These are phyloP conservation scores for Hamamelis virginiana DNA, from an alignment of 164 flowering plant species.

Conservation along the genomic window DNA sequence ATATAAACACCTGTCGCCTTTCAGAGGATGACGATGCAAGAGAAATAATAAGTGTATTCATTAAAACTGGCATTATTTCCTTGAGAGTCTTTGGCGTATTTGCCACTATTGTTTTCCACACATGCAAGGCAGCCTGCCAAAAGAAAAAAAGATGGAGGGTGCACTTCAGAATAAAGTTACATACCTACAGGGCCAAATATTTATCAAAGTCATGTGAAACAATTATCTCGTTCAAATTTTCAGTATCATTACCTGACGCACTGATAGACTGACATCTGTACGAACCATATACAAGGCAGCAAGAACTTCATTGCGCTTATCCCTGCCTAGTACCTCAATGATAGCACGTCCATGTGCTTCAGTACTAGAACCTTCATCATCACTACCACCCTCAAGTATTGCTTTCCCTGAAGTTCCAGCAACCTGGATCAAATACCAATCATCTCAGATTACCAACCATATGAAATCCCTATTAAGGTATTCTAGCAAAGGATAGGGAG, in stretches of 20 bases:
- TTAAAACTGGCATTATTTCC: conserved; percentile 97
- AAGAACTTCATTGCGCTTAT: conserved; percentile 95
- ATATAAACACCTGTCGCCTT: conserved; percentile 80
- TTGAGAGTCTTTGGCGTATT: conserved; percentile 96
- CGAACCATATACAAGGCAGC: conserved; percentile 99
- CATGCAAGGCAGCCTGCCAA: conserved; percentile 94
- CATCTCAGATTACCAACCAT: background rate
- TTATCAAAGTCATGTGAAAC: background rate
- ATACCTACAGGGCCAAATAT: background rate
- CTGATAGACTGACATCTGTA: conserved; percentile 90
- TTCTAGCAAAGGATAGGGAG: background rate
- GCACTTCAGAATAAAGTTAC: background rate
- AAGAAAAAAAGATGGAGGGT: conserved; percentile 3
- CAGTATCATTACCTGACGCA: conserved; percentile 73
- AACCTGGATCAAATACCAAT: conserved; percentile 50
- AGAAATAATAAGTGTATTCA: conserved; percentile 85
- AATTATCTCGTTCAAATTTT: background rate
- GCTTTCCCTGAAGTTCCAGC: conserved; percentile 99
- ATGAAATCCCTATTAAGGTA: background rate
- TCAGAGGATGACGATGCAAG: conserved; percentile 97
- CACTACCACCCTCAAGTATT: conserved; percentile 98
- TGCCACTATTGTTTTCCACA: conserved; percentile 98
- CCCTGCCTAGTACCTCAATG: conserved; percentile 91
- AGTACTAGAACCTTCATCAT: conserved; percentile 99
- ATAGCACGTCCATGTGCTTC: conserved; percentile 99